Percentiles rank a stretch among this genome's conserved stretches.
phyloP scores from a whole-genome alignment of 495 filamentous ascomycete genomes.

The Tuber indicum region DNA sequence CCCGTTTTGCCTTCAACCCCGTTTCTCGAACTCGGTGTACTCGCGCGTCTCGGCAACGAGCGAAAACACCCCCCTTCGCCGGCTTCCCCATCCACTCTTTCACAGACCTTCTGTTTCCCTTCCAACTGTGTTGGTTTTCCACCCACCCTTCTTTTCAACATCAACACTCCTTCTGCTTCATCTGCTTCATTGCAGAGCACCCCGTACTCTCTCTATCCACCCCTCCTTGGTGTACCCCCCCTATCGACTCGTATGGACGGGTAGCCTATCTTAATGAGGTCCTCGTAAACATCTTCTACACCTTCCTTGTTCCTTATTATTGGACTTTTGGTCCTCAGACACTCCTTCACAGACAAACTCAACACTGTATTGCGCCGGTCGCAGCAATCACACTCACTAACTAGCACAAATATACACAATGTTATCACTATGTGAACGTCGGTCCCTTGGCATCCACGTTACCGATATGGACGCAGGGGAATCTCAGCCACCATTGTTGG shows the following conservation, averaged over 20 bases:
- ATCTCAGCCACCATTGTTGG: constrained; percentile 16
- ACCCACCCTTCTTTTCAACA: not conserved
- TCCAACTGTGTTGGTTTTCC: not conserved
- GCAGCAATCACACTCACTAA: constrained; percentile 26
- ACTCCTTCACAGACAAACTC: constrained; percentile 24
- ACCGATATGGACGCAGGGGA: constrained; percentile 28
- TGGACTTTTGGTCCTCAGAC: constrained; percentile 30
- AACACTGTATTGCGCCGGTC: constrained; percentile 31
- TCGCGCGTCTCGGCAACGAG: not conserved
- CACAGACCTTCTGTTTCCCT: not conserved
- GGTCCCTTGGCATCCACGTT: constrained; percentile 36
- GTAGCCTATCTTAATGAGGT: constrained; percentile 20
- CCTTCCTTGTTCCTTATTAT: constrained; percentile 27
- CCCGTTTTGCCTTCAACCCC: not conserved
- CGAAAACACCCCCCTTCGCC: not conserved
- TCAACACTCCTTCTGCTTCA: constrained; percentile 3
- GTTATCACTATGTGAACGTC: constrained; percentile 33
- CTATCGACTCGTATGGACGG: not conserved
- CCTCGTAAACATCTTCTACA: constrained; percentile 29
- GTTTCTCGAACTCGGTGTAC: not conserved
- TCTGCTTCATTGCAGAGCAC: constrained; percentile 2
- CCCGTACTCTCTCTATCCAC: not conserved
- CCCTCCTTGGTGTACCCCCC: not conserved
- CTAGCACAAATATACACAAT: constrained; percentile 22
- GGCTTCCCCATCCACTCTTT: not conserved